Percentiles rank a stretch among this genome's conserved stretches.
phyloP scores from a whole-genome alignment of 495 filamentous ascomycete genomes.

The Neurospora sublineolata region DNA sequence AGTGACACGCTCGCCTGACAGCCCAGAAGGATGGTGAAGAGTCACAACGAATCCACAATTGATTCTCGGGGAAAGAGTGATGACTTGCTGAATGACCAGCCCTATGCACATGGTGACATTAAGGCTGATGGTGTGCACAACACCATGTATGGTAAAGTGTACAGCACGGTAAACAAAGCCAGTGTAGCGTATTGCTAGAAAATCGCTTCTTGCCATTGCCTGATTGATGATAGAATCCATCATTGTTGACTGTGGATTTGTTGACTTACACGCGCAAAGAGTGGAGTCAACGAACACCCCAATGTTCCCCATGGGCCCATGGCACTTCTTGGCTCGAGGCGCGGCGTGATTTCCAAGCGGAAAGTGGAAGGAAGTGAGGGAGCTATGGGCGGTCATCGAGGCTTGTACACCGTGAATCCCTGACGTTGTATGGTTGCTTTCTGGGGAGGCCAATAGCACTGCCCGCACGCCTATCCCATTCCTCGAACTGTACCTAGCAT shows the following conservation, averaged over 20 bases:
- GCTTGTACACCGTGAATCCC: neutral
- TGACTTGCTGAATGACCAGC: constrained; percentile 7
- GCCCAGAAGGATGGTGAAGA: neutral
- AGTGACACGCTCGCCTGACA: constrained; percentile 2
- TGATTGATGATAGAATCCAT: too few relatives aligned
- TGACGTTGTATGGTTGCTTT: neutral
- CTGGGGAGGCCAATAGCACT: neutral
- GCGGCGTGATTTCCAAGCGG: neutral
- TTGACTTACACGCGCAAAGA: neutral
- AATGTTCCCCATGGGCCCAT: neutral
- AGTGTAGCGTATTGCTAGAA: too few relatives aligned
- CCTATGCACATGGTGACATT: constrained; percentile 1
- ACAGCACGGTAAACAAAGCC: neutral
- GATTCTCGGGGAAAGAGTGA: neutral
- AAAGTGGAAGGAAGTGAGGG: neutral
- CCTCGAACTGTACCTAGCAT: neutral
- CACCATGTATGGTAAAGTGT: neutral
- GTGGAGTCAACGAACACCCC: neutral
- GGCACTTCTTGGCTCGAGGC: neutral
- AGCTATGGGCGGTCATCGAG: neutral
- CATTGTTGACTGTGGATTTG: too few relatives aligned
- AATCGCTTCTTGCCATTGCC: too few relatives aligned
- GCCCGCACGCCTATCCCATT: neutral
- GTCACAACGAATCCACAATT: constrained; percentile 7
- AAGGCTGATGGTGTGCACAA: neutral